phyloP scores from a whole-genome alignment of 208 protist species.

The Leishmania turanica region DNA sequence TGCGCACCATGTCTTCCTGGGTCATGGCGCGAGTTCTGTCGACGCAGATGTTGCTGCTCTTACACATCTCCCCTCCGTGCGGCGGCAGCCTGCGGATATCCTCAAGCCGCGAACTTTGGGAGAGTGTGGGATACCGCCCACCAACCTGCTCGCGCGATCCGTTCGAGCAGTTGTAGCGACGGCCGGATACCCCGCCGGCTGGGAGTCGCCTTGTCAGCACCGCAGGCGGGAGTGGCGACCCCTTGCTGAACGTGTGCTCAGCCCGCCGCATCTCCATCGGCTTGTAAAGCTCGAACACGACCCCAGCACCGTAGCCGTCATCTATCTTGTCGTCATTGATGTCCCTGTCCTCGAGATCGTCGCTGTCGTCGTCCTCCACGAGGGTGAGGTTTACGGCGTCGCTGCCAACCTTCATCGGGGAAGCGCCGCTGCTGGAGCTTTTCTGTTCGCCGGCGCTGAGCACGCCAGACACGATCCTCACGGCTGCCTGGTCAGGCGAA shows the following conservation, averaged over 20 bases:
- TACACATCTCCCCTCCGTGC: conserved; percentile 4
- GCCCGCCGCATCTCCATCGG: not conserved
- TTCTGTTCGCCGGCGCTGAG: not conserved
- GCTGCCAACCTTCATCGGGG: not conserved
- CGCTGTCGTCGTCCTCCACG: not conserved
- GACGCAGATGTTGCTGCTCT: not conserved
- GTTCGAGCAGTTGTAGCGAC: too few species aligned
- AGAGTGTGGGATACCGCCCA: conserved; percentile 8
- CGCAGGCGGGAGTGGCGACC: conserved; percentile 1
- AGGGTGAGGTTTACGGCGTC: not conserved
- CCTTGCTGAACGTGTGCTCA: not conserved
- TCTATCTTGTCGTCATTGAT: not conserved
- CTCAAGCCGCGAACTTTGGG: conserved; percentile 16
- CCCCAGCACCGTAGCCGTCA: not conserved
- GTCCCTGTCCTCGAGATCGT: not conserved
- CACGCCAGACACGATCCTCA: not conserved
- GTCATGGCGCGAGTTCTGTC: not conserved
- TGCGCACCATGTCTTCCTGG: conserved; percentile 24
- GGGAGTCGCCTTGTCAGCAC: not conserved
- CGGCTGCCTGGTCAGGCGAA: not conserved
- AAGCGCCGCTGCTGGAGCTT: not conserved
- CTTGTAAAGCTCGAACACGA: conserved; percentile 1
- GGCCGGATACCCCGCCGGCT: not conserved
- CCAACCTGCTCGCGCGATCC: conserved; percentile 3
- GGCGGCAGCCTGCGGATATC: conserved; percentile 4